Base-by-base conservation (phyloP, 2,329 filamentous ascomycete species). In the Tothia fuscella region DNA sequence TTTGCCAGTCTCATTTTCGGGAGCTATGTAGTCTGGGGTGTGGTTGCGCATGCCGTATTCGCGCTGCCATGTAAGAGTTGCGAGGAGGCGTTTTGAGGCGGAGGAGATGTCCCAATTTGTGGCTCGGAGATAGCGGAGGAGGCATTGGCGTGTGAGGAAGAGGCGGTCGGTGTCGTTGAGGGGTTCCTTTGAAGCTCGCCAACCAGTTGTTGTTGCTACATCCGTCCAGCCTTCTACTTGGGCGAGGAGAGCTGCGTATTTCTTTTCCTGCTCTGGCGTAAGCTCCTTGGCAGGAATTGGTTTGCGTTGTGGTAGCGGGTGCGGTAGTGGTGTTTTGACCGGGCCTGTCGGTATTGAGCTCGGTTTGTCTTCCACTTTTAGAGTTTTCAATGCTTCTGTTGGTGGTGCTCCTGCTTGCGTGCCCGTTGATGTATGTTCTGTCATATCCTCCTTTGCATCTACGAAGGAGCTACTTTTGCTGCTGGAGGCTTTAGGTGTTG, bases 1-100 rank as follows among this genome's bases (percentile, higher is more conserved):
- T 69, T 98, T 98, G 50, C 91, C 91, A 7, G 89, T 96, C 66
- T 89, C 87, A 60, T 95, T 93, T 68, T 98, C 91, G 10, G 83
- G 78, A 1, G 82, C 86, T 54, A 96, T 89, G 63, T 93, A 82
- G 6, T 95, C 88, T 7, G 82, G 70, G 0, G 85, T 88, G 55
- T 87, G 74, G 41, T 74, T 78, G 46, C 83, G 76, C 44, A 93
- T 70, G 36, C 86, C 87, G 56, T 93, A 98, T 56, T 94, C 87
- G 43, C 89, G 75, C 35, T 91, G 78, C 91, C 91, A 98, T 46
- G 76, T 72, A 44, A 96, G 65, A 0, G 89, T 95, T 33, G 74
- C 74, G 50, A 80, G 77, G 30, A 96, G 63, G n/a, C 91, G 81
- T 57, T 80, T 82, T 50, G 80, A 72, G 6, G 91, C 78, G 36